Base-by-base conservation (phyloP, 306 rosid genomes). In the Phaseolus lunatus region DNA sequence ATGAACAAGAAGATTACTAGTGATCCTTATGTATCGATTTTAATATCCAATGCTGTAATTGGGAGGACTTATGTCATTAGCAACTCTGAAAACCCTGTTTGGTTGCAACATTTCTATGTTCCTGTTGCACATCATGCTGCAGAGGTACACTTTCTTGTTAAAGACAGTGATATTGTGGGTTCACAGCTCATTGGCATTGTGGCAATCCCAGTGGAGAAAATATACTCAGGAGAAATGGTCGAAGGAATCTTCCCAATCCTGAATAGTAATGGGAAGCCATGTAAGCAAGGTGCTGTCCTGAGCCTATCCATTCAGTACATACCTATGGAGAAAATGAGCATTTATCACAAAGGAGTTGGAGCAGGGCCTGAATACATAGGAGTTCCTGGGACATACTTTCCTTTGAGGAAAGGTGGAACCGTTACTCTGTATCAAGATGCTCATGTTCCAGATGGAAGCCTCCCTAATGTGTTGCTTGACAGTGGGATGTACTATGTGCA, bases 381-480 rank as follows among this genome's bases (percentile, higher is more conserved):
- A 31, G 97, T 94, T 84, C 93, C 97, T 5, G 92, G 85, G 44
- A 92, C 98, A 18, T 94, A 94, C 87, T 94, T 94, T 81, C 97
- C 98, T 59, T 89, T 94, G 62, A 85, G 98, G 83, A 90, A 78
- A 78, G 96, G 98, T 72, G 93, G 97, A 61, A 76, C 65, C 22
- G 95, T 94, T 57, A 90, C 89, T 50, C 95, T 94, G 67, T 94
- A 94, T 72, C 98, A 94, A 84, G 98, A 94, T 84, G 95, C 97
- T 37, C 92, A 94, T 70, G 97, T 94, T 71, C 96, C 93, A 31
- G 95, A 92, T 26, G 93, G 95, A 0, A 57, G 41, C 62, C 96
- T 94, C 76, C 97, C 96, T 7, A 83, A 76, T 18, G 73, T 90
- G 57, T 82, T 83, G 79, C 96, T 94, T 83, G 96, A 90, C 58